phyloP scores from a whole-genome alignment of 192 early-diverging fungal genomes.

The Entophlyctis helioformis region DNA sequence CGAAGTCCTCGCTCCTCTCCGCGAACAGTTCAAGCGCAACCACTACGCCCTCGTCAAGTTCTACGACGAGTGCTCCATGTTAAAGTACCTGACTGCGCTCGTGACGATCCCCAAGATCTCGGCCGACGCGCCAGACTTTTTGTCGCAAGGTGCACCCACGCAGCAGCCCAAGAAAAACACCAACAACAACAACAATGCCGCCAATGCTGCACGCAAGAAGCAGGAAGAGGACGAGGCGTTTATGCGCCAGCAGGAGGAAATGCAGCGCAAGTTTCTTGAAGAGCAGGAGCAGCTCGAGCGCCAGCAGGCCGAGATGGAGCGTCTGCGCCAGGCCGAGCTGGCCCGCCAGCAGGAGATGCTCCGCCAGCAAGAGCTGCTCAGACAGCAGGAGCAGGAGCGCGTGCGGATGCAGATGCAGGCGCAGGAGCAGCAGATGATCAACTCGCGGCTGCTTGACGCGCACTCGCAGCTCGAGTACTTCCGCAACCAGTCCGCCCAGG shows the following conservation, averaged over 20 bases:
- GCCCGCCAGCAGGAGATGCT: slow-evolving; percentile 65
- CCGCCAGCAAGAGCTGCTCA: slow-evolving; percentile 61
- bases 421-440: slow-evolving; percentile 46
- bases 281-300: slow-evolving; percentile 64
- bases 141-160: slow-evolving; percentile 58
- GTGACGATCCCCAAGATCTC: slow-evolving; percentile 80
- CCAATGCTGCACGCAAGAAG: too few relatives aligned
- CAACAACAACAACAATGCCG: slow-evolving; percentile 10
- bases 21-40: slow-evolving; percentile 71
- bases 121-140: slow-evolving; percentile 70
- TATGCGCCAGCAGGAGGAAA: slow-evolving; percentile 33
- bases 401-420: slow-evolving; percentile 67
- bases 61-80: slow-evolving; percentile 79
- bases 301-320: slow-evolving; percentile 42
- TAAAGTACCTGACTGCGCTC: slow-evolving; percentile 87
- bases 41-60: slow-evolving; percentile 83
- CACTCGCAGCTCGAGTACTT: slow-evolving; percentile 70
- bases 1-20: slow-evolving; percentile 79
- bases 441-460: slow-evolving; percentile 33
- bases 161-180: slow-evolving; percentile 34
- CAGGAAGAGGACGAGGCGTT: too few relatives aligned
- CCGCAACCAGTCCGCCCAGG: slow-evolving; percentile 65
- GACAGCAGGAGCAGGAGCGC: slow-evolving; percentile 56
- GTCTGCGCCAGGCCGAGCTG: slow-evolving; percentile 48
- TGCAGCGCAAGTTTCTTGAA: slow-evolving; percentile 35